Base-by-base conservation (phyloP, 176 grass and related monocot genomes). In the Oryza meyeriana region DNA sequence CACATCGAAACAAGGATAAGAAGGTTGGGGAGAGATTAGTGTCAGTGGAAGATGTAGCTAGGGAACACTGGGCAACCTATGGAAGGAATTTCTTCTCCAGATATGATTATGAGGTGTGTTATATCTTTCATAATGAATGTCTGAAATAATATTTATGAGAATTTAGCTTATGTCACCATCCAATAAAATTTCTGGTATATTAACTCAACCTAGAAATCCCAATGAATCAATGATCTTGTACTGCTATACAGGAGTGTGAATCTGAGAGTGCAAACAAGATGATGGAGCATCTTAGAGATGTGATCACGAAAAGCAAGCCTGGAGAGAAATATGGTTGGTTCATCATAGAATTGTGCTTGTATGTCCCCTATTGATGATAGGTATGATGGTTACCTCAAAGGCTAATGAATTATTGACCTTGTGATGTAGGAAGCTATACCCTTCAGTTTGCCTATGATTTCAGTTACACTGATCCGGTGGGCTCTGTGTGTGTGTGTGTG, bases 81-180 rank as follows among this genome's bases (percentile, higher is more conserved):
- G 91, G 94, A 66, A 89, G 94, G 74, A 97, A 97, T 84, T 97
- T 97, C 73, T 97, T 97, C 75, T 94, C 91, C 16, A 88, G 94
- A 94, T 97, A 97, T 20, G 94, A 97, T 85, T 97, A 94, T 80
- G 94, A 97, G 88, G 94, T 97, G 70, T 79, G 77, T 87, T 12
- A 42, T 52, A 12, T 55, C 20, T 22, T 55, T 9, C 50, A 55
- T 73, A 74, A 84, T 33, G 36, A 5, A 71, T 77, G 73, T 36
- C 59, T 64, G 31, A 72, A 79, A 64, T 39, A 38, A 57, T 72
- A 52, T 55, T 14, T 64, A 80, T 9, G 30, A 20, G 41, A 31
- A 10, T 31, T 26, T 39, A 64, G 42, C 26, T 74, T 74, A 34
- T 50, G 28, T 27, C 8, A 63, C 64, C 10, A 44, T n/a, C n/a